A percentile compares a stretch with the other conserved stretches of the same genome.
Conservation (phyloP, 2,329 filamentous ascomycete genomes). For the Laburnicola sp. region DNA sequence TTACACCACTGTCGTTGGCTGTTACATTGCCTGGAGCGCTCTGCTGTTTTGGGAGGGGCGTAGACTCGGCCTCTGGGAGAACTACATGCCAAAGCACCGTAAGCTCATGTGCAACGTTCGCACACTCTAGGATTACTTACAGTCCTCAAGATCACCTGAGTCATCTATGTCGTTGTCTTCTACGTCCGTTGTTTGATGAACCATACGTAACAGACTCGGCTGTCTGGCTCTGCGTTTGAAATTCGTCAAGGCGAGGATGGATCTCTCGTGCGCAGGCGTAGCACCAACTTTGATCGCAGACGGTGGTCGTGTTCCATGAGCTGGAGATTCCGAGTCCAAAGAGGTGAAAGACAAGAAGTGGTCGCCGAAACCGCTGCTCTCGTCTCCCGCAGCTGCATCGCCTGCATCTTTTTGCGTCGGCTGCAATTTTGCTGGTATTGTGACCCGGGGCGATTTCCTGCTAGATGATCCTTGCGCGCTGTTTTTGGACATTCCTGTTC, state of each 20-base stretch:
- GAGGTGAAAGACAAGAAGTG: conserved; percentile 37
- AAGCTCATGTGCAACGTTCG: not conserved
- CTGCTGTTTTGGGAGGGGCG: conserved; percentile 58
- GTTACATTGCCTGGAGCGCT: conserved; percentile 31
- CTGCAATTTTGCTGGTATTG: conserved; percentile 4
- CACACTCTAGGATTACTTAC: not conserved
- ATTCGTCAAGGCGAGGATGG: conserved; percentile 54
- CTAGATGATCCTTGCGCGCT: conserved; percentile 22
- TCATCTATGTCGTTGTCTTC: conserved; percentile 55
- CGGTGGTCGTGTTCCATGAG: conserved; percentile 44
- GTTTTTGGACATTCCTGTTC: conserved; percentile 20
- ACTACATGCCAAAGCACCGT: conserved; percentile 23
- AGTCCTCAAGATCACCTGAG: conserved; percentile 46
- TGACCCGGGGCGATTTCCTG: conserved; percentile 16
- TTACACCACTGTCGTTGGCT: conserved; percentile 34
- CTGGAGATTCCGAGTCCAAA: conserved; percentile 39
- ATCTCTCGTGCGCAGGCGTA: conserved; percentile 51
- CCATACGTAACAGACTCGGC: conserved; percentile 54
- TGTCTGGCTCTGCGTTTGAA: conserved; percentile 55
- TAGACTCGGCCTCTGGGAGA: conserved; percentile 68
- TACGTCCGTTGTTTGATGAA: conserved; percentile 49
- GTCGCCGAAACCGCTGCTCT: conserved; percentile 39
- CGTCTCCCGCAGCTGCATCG: conserved; percentile 17
- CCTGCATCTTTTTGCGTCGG: conserved; percentile 8
- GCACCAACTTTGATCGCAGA: conserved; percentile 50